Percentiles rank a stretch among this genome's conserved stretches.
These are phyloP conservation scores for Buxus sempervirens DNA, from an alignment of 164 flowering plant species.

Conservation along the genomic window DNA sequence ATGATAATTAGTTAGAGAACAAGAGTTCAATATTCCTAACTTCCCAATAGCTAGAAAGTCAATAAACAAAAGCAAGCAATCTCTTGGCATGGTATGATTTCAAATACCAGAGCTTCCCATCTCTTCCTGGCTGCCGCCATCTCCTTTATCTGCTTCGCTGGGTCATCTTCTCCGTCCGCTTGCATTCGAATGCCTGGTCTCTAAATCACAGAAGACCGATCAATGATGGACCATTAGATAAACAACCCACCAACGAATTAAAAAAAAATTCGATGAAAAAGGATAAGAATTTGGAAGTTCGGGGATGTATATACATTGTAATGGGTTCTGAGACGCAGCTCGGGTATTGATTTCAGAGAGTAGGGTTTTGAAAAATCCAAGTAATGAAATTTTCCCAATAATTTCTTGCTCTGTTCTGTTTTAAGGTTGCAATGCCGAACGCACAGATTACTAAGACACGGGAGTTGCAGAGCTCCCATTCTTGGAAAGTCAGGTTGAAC, in stretches of 20 bases:
- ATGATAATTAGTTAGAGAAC: background rate
- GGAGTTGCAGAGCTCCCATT: slow-evolving; percentile 44
- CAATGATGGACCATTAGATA: slow-evolving; percentile 5
- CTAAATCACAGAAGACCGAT: slow-evolving; percentile 26
- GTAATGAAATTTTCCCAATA: background rate
- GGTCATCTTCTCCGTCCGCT: slow-evolving; percentile 58
- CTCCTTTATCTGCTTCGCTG: slow-evolving; percentile 77
- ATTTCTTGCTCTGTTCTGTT: slow-evolving; percentile 4
- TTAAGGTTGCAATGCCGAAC: slow-evolving; percentile 7
- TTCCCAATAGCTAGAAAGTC: background rate
- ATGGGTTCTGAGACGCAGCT: slow-evolving; percentile 1
- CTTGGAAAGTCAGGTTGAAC: too few species aligned
- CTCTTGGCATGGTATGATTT: slow-evolving; percentile 8
- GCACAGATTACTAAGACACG: slow-evolving; percentile 23
- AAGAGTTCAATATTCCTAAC: background rate
- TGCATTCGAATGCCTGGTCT: slow-evolving; percentile 34
- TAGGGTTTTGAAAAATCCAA: slow-evolving; percentile 7
- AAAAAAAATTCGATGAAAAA: background rate
- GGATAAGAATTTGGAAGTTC: background rate
- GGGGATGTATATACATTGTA: background rate
- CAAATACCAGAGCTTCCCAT: slow-evolving; percentile 90
- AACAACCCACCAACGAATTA: background rate
- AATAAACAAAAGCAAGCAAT: slow-evolving; percentile 11
- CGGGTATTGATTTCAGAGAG: slow-evolving; percentile 13
- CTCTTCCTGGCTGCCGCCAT: slow-evolving; percentile 95